Evolutionary conservation across 2,329 filamentous ascomycete genomes (phyloP).

Genomic region (Nectriaceae sp.): DNA sequence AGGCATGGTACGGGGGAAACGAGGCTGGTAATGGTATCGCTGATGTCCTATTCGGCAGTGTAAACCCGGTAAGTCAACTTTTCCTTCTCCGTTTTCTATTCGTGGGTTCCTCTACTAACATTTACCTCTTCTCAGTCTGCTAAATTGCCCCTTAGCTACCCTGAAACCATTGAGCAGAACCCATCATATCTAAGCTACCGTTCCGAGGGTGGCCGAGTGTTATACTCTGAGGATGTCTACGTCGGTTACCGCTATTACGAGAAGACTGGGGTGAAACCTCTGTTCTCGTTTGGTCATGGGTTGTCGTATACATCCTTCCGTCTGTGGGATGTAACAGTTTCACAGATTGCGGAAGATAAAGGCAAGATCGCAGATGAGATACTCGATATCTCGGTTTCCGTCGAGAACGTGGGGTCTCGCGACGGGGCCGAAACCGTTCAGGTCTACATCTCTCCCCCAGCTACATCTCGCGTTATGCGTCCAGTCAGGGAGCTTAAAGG

Average conservation of each 20-base stretch:
- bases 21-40: constrained; percentile 19
- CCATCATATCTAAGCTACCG: constrained; percentile 17
- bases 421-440: constrained; percentile 32
- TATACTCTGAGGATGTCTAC: constrained; percentile 20
- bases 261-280: constrained; percentile 11
- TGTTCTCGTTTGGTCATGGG: constrained; percentile 19
- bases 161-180: constrained; percentile 14
- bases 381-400: constrained; percentile 45
- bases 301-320: constrained; percentile 18
- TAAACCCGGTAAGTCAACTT: constrained; percentile 12
- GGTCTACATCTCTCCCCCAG: constrained; percentile 28
- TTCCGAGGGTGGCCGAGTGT: constrained; percentile 14
- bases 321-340: constrained; percentile 8
- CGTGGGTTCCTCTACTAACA: not conserved
- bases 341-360: constrained; percentile 4
- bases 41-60: constrained; percentile 18
- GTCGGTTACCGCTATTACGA: constrained; percentile 22
- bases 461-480: constrained; percentile 29
- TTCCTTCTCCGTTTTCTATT: not conserved
- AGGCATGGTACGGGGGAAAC: constrained; percentile 22
- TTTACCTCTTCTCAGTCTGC: not conserved
- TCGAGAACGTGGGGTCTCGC: constrained; percentile 30
- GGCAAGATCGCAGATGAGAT: constrained; percentile 4
- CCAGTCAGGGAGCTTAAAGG: constrained; percentile 46
- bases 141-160: constrained; percentile 19